A percentile compares a stretch with the other conserved stretches of the same genome.
These are phyloP conservation scores for Zoysia japonica DNA, from an alignment of 176 grass and related monocot genomes.

Conservation along the genomic window DNA sequence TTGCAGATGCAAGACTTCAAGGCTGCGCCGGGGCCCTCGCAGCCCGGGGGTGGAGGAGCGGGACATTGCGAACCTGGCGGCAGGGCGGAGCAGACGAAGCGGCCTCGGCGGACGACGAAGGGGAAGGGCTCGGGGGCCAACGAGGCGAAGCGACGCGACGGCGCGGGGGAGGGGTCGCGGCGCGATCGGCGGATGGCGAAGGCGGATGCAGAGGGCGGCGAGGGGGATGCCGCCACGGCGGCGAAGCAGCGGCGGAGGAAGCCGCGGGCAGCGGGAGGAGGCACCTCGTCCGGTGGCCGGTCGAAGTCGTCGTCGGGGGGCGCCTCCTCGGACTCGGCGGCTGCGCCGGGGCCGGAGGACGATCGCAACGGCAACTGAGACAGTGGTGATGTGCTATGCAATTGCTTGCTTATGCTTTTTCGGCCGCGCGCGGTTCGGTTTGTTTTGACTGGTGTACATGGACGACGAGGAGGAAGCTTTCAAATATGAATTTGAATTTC, in stretches of 20 bases:
- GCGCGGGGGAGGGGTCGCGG: conserved; percentile 32
- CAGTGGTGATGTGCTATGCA: neutral
- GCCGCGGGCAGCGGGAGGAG: conserved; percentile 28
- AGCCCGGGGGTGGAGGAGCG: neutral
- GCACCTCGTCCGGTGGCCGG: conserved; percentile 37
- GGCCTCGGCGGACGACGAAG: conserved; percentile 38
- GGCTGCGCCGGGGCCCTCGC: conserved; percentile 32
- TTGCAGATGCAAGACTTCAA: conserved; percentile 58
- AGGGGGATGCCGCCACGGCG: conserved; percentile 35
- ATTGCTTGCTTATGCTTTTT: neutral
- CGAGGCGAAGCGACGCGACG: conserved; percentile 42
- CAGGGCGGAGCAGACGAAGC: conserved; percentile 34
- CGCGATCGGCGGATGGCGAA: conserved; percentile 16
- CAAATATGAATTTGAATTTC: conserved; percentile 15
- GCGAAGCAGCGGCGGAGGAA: conserved; percentile 58
- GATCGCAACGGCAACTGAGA: conserved; percentile 20
- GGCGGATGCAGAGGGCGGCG: conserved; percentile 36
- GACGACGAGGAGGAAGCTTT: neutral
- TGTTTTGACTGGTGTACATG: neutral
- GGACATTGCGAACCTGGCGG: neutral
- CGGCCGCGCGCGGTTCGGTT: neutral
- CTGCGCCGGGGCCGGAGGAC: conserved; percentile 28
- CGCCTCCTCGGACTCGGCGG: conserved; percentile 14
- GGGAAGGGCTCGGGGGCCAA: conserved; percentile 34
- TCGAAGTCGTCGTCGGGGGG: conserved; percentile 43